Base-by-base conservation (phyloP, 2,329 filamentous ascomycete species). In the Uncinocarpus reesii region DNA sequence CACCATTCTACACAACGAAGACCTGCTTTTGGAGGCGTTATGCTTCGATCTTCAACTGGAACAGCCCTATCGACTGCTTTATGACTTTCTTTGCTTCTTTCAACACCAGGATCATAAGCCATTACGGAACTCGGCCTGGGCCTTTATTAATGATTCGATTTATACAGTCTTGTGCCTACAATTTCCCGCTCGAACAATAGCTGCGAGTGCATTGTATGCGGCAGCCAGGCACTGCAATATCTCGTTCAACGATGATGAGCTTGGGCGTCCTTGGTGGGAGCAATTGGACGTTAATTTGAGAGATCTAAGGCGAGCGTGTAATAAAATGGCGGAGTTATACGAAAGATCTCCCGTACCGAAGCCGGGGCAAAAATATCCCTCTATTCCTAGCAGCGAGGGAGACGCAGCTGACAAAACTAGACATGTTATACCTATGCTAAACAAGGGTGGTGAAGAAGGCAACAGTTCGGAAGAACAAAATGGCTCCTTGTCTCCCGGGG, bases 31-130 rank as follows among this genome's bases (percentile, higher is more conserved):
- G 13, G 92, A 96, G 65, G 80, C 81, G 38, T 74, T 98, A 15
- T 96, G 89, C 52, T 98, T 98, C 65, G 92, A 98, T 63, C 74
- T 98, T 38, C 86, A 89, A 65, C 75, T 95, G 23, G 85, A 93
- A 56, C 86, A 88, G 52, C 90, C 92, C 0, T 92, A 96, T 64
- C 81, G 83, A 50, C 79, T 83, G 50, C 78, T 96, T 23, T 92
- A 86, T 65, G 80, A 90, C 48, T 82, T 89, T 60, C 77, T 95
- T 26, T 79, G 80, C 47, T 81, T 78, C 61, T 78, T 92, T 52
- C 75, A 77, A 20, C 74, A 88, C 41, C 80, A 86, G 51, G 81
- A 90, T 59, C 85, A 93, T 67, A 90, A 90, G 66, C 71, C 76
- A 47, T 69, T 96, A 24, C 79, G 90, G 48, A 89, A 95, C 65